Evolutionary conservation across 2,329 filamentous ascomycete genomes (phyloP).

Genomic region (Microcyclospora tardicrescens): DNA sequence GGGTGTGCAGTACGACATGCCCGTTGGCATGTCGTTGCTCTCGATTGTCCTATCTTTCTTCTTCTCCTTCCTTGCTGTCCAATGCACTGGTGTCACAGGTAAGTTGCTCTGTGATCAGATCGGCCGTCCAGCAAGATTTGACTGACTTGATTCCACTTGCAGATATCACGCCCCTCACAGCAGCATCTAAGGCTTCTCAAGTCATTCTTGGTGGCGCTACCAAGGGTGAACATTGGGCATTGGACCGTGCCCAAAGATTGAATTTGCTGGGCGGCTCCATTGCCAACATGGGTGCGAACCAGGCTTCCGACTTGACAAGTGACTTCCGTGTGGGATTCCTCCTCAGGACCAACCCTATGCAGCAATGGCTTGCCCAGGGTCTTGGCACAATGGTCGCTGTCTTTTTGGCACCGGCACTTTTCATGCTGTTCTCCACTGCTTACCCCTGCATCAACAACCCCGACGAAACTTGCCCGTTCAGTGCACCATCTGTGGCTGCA

Average conservation of each 20-base stretch:
- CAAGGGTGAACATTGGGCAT: constrained; percentile 37
- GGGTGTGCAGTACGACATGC: constrained; percentile 42
- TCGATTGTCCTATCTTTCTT: constrained; percentile 46
- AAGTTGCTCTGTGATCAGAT: too few relatives aligned
- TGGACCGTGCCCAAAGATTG: constrained; percentile 45
- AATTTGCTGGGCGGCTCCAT: constrained; percentile 51
- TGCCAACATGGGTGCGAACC: constrained; percentile 27
- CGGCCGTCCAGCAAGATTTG: too few relatives aligned
- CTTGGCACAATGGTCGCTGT: constrained; percentile 51
- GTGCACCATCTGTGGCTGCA: constrained; percentile 49
- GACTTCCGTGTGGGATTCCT: constrained; percentile 59
- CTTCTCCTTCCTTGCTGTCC: constrained; percentile 49
- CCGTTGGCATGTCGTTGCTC: constrained; percentile 44
- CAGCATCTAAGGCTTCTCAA: constrained; percentile 55
- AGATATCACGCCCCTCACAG: constrained; percentile 51
- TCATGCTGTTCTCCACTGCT: constrained; percentile 53
- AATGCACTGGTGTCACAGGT: constrained; percentile 37
- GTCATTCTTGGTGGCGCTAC: constrained; percentile 55
- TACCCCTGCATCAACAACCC: constrained; percentile 51
- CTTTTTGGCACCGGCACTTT: constrained; percentile 54
- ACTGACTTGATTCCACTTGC: too few relatives aligned
- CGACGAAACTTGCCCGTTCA: constrained; percentile 42
- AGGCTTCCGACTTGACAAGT: constrained; percentile 39
- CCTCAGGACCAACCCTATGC: constrained; percentile 48
- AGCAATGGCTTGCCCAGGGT: constrained; percentile 54